Base-by-base conservation (phyloP, 2,329 filamentous ascomycete genomes). In the Gremmenia infestans region DNA sequence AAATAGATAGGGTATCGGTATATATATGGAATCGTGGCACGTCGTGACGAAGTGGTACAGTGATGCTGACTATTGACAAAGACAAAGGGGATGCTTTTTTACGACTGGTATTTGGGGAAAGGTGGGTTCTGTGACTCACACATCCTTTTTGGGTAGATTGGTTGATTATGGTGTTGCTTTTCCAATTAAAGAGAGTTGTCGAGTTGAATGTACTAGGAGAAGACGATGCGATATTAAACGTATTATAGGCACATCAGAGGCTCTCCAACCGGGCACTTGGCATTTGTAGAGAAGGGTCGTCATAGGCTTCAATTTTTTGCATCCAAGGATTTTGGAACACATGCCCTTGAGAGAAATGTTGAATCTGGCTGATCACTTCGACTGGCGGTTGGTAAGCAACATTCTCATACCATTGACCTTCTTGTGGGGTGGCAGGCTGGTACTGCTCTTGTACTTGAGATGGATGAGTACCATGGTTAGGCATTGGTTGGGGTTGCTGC, bases 261-360 rank as follows among this genome's bases (percentile, higher is more conserved):
- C 72, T 78, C 61, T 82, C 80, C 60, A 85, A 78, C 50, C 82
- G 74, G 43, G 75, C 78, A 65, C 80, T 83, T 11, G 82, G 82
- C 70, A 85, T 74, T 68, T 82, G 81, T 72, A 84, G 77, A 9
- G 77, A 74, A 19, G 78, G 74, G 59, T 84, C 81, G 42, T 81
- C 80, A 55, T 76, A 82, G 1, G 60, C 50, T 61, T 84, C 81
- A 23, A 81, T 70, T 72, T 85, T 85, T 43, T 75, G 73, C 14
- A 65, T 70, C 75, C 81, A 85, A 1, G 78, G 70, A 60, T 81
- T 78, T 60, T 79, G 80, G 15, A 80, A 72, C n/a, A 71, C 73
- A 17, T 76, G 72, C 5, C 75, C 74, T 56, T 78, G 83, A 6
- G 76, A 71, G 12, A 78, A 77, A 4, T 81, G 63, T 59, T 78